These are phyloP conservation scores for Calocera viscosa DNA, from an alignment of 768 basidiomycete genomes.

Conservation along the genomic window DNA sequence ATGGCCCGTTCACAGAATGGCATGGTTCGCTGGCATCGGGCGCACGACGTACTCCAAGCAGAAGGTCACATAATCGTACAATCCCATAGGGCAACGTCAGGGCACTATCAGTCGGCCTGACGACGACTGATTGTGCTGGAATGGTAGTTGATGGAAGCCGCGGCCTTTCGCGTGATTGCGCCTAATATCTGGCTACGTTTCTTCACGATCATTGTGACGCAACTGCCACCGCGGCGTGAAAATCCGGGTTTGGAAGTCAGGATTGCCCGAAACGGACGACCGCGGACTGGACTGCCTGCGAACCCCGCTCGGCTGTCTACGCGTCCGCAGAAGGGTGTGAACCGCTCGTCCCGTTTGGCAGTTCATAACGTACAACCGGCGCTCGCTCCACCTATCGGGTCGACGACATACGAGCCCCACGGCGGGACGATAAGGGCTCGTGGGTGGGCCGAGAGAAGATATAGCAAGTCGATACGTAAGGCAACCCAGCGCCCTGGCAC, in stretches of 20 bases:
- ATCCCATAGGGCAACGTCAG: neutral
- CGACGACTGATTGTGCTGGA: neutral
- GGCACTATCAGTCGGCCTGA: neutral
- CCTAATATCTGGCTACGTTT: neutral
- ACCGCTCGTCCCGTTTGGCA: neutral
- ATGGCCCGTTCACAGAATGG: conserved; percentile 28
- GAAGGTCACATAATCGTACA: neutral
- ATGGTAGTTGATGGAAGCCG: neutral
- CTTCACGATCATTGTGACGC: neutral
- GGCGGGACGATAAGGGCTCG: neutral
- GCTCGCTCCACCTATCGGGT: neutral
- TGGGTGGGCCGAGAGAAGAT: neutral
- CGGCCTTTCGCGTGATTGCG: neutral
- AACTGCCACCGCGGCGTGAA: neutral
- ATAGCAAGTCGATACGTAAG: neutral
- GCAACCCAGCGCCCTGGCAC: neutral
- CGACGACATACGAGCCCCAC: neutral
- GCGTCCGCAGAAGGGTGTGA: neutral
- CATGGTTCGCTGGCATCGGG: conserved; percentile 45
- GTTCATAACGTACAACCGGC: neutral
- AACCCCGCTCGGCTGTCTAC: neutral
- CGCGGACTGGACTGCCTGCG: neutral
- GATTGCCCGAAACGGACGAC: conserved; percentile 5
- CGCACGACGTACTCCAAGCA: conserved; percentile 30
- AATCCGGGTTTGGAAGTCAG: neutral